Conservation (phyloP, 2,329 filamentous ascomycete genomes). For the Fusarium sterilihyphosum region DNA sequence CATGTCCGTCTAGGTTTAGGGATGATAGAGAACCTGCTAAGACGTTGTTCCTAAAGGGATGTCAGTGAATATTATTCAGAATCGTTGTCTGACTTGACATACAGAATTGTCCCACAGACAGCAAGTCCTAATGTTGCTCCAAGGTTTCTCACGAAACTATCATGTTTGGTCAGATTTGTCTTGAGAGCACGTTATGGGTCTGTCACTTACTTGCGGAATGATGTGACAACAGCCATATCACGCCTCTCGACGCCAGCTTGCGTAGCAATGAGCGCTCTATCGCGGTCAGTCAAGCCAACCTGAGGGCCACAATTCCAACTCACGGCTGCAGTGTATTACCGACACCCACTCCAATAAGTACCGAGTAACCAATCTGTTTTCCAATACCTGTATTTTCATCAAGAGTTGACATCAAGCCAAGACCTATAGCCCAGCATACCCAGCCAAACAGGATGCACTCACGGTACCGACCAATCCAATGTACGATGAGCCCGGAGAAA, state of each 20-base stretch:
- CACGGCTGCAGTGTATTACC: conserved; percentile 63
- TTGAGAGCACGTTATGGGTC: not conserved
- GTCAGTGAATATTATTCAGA: not conserved
- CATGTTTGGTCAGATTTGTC: not conserved
- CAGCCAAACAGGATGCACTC: conserved; percentile 65
- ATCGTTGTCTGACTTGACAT: not conserved
- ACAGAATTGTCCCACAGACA: conserved; percentile 53
- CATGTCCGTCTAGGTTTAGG: conserved; percentile 36
- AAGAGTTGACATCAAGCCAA: conserved; percentile 63
- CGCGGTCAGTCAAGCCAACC: not conserved
- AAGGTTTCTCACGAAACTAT: conserved; percentile 53
- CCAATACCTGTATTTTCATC: conserved; percentile 58
- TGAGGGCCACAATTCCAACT: conserved; percentile 11
- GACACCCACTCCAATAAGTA: conserved; percentile 62
- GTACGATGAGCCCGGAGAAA: conserved; percentile 61
- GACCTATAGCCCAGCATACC: conserved; percentile 61
- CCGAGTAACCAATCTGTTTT: conserved; percentile 64
- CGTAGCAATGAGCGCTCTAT: conserved; percentile 61
- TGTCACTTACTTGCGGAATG: conserved; percentile 52
- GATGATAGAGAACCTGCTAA: conserved; percentile 44
- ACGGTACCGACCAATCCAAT: conserved; percentile 62
- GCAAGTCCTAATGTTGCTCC: conserved; percentile 53
- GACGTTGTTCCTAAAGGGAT: conserved; percentile 49
- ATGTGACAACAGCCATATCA: conserved; percentile 57
- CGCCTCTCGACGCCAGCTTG: conserved; percentile 63